These are phyloP conservation scores for Calonectria multiphialidica DNA, from an alignment of 2,329 filamentous ascomycete species.

Conservation along the genomic window DNA sequence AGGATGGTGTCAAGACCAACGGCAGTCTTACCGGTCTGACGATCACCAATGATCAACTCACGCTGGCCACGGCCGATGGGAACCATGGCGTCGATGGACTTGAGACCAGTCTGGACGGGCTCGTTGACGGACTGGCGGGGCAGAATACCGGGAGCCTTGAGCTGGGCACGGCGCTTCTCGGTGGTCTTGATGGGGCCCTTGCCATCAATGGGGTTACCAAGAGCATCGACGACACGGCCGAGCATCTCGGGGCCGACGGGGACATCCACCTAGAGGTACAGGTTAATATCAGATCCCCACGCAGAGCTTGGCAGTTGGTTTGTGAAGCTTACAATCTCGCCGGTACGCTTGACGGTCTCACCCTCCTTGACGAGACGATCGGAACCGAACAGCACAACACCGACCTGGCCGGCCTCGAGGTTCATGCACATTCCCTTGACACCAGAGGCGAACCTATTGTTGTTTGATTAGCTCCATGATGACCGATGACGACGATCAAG, in stretches of 20 bases:
- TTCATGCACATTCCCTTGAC: slow-evolving; percentile 99
- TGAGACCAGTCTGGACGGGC: slow-evolving; percentile 99
- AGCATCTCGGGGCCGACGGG: slow-evolving; percentile 94
- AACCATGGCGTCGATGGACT: slow-evolving; percentile 99
- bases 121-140: slow-evolving; percentile 97
- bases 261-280: slow-evolving; percentile 83
- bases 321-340: slow-evolving; percentile 86
- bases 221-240: slow-evolving; percentile 97
- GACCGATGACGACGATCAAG: slow-evolving; percentile 17
- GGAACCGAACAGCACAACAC: slow-evolving; percentile 99
- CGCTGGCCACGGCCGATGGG: slow-evolving; percentile 99
- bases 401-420: slow-evolving; percentile 99
- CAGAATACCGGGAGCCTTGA: slow-evolving; percentile 99
- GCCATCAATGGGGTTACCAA: slow-evolving; percentile 99
- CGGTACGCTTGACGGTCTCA: slow-evolving; percentile 99
- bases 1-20: slow-evolving; percentile 98
- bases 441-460: slow-evolving; percentile 91
- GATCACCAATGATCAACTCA: slow-evolving; percentile 99
- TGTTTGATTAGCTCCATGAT: slow-evolving; percentile 34
- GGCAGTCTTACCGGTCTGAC: slow-evolving; percentile 99
- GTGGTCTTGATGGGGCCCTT: slow-evolving; percentile 96
- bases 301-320: background rate
- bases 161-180: slow-evolving; percentile 94
- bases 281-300: slow-evolving; percentile 3
- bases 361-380: slow-evolving; percentile 99